Conservation (phyloP, 306 rosid genomes). For the Macrotyloma uniflorum region DNA sequence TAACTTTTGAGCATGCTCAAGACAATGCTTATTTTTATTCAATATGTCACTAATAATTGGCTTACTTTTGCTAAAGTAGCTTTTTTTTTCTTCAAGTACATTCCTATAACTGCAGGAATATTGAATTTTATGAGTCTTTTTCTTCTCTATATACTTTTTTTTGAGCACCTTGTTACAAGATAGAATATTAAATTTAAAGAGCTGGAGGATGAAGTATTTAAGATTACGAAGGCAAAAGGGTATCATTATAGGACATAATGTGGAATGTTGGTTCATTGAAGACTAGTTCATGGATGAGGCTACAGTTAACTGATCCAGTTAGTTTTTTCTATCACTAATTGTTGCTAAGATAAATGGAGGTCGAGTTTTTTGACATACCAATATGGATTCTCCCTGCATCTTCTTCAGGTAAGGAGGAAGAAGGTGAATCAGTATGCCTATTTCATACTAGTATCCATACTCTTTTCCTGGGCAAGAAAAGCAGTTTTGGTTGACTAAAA, state of each 20-base stretch:
- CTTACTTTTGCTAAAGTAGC: neutral
- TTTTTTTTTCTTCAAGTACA: slow-evolving; percentile 16
- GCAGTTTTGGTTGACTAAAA: neutral
- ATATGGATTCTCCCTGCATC: slow-evolving; percentile 2
- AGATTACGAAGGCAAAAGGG: neutral
- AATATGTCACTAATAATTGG: neutral
- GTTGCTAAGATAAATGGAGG: slow-evolving; percentile 1
- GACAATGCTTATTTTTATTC: slow-evolving; percentile 1
- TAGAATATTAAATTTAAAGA: slow-evolving; percentile 8
- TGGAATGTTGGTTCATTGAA: slow-evolving; percentile 2
- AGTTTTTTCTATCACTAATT: neutral
- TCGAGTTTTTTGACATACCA: slow-evolving; percentile 8
- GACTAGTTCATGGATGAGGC: slow-evolving; percentile 22
- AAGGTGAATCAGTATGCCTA: neutral
- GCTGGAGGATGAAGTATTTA: neutral
- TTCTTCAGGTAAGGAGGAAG: slow-evolving; percentile 5
- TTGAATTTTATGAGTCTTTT: neutral
- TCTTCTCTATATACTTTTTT: slow-evolving; percentile 6
- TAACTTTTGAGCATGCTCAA: neutral
- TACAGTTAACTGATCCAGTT: slow-evolving; percentile 5
- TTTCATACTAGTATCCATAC: neutral
- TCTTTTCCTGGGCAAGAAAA: neutral
- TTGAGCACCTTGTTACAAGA: slow-evolving; percentile 2
- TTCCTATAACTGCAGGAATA: neutral
- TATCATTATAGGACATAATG: neutral